Evolutionary conservation across 2,329 filamentous ascomycete species (phyloP).

Genomic region (Passalora sequoiae): DNA sequence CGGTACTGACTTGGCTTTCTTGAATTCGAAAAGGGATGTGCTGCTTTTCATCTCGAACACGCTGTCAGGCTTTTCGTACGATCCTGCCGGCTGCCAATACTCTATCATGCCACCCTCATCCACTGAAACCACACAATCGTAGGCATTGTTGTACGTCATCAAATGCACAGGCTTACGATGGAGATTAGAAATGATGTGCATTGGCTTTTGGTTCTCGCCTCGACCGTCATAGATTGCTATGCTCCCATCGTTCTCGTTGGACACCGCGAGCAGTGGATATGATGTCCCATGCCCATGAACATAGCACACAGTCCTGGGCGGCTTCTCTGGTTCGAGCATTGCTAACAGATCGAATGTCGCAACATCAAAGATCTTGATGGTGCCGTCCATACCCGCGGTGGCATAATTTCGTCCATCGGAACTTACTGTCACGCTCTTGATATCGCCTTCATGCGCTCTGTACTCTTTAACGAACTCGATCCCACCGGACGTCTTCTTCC

Average conservation of each 20-base stretch:
- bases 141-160: constrained; percentile 84
- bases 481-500: constrained; percentile 83
- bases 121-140: constrained; percentile 83
- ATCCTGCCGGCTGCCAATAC: constrained; percentile 80
- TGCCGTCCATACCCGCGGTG: constrained; percentile 72
- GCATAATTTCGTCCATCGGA: constrained; percentile 90
- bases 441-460: constrained; percentile 79
- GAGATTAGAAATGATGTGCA: constrained; percentile 73
- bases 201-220: constrained; percentile 68
- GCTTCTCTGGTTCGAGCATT: constrained; percentile 71
- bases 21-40: constrained; percentile 94
- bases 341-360: constrained; percentile 67
- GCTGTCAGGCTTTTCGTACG: constrained; percentile 83
- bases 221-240: constrained; percentile 86
- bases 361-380: constrained; percentile 70
- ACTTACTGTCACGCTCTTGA: constrained; percentile 77
- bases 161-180: constrained; percentile 76
- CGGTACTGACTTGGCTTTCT: constrained; percentile 82
- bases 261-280: constrained; percentile 77
- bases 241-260: constrained; percentile 64
- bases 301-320: constrained; percentile 81
- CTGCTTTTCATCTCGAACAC: constrained; percentile 92
- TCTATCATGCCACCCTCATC: constrained; percentile 92
- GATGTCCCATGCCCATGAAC: constrained; percentile 85
- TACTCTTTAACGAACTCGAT: constrained; percentile 99